These are phyloP conservation scores for Kuraishia molischiana DNA, from an alignment of 805 yeast species.

Conservation along the genomic window DNA sequence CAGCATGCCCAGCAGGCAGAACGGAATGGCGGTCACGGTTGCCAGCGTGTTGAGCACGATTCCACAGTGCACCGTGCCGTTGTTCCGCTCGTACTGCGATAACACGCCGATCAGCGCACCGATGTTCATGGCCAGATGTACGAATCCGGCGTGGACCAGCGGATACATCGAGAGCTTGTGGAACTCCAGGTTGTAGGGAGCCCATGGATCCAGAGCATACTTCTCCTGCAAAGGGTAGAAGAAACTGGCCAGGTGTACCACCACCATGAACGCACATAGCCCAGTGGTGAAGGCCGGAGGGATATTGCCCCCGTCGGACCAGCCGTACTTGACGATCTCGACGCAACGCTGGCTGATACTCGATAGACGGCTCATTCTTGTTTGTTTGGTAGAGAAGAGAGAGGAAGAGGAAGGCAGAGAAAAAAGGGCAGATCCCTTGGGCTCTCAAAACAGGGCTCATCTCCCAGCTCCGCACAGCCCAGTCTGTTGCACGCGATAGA, in stretches of 20 bases:
- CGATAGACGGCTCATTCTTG: no score
- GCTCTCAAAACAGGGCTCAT: no score
- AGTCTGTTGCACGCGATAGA: no score
- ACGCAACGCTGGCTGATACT: no score
- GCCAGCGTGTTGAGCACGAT: slow-evolving; percentile 67
- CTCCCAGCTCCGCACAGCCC: no score
- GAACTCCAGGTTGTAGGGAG: slow-evolving; percentile 34
- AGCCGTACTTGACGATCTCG: no score
- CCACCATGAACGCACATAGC: slow-evolving; percentile 39
- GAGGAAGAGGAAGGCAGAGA: no score
- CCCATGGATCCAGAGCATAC: slow-evolving; percentile 45
- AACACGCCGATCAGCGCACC: slow-evolving; percentile 49
- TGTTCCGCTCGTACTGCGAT: slow-evolving; percentile 53
- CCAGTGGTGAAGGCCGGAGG: slow-evolving; percentile 63
- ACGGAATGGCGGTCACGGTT: slow-evolving; percentile 56
- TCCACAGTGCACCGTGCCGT: slow-evolving; percentile 85
- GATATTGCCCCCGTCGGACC: no score
- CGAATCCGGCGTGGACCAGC: slow-evolving; percentile 48
- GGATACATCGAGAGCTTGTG: slow-evolving; percentile 59
- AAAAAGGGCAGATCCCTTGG: no score
- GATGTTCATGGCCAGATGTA: slow-evolving; percentile 55
- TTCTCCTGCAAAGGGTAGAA: slow-evolving; percentile 19
- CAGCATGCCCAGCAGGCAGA: slow-evolving; percentile 38
- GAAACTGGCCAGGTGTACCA: slow-evolving; percentile 29
- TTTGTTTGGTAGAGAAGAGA: no score